Evolutionary conservation across 2,329 filamentous ascomycete genomes (phyloP).

Genomic region (Claviceps citrina): DNA sequence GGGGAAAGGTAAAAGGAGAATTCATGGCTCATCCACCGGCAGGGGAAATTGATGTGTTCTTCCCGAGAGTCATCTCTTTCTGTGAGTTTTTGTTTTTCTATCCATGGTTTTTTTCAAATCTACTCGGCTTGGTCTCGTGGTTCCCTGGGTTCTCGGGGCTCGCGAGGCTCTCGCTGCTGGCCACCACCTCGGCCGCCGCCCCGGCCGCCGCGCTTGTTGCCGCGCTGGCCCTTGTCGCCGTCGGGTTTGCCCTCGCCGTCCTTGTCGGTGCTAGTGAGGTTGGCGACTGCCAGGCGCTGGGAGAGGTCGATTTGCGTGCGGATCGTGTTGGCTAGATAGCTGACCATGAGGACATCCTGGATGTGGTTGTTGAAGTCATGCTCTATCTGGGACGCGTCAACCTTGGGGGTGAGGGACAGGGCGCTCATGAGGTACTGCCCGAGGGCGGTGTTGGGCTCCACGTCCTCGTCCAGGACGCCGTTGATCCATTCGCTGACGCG

Average conservation of each 20-base stretch:
- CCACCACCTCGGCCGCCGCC: conserved; percentile 36
- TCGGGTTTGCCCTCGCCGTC: conserved; percentile 33
- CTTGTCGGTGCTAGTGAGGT: conserved; percentile 37
- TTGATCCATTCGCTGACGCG: conserved; percentile 84
- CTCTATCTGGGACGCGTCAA: conserved; percentile 80
- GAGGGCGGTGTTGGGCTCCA: conserved; percentile 74
- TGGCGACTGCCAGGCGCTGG: conserved; percentile 77
- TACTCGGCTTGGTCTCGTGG: conserved; percentile 20
- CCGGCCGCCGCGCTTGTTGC: conserved; percentile 35
- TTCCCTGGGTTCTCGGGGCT: conserved; percentile 27
- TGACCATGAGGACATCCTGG: conserved; percentile 95
- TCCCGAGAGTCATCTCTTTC: too few species aligned
- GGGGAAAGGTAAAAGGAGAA: neutral
- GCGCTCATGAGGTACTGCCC: conserved; percentile 94
- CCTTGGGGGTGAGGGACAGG: conserved; percentile 85
- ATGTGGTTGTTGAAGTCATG: conserved; percentile 99
- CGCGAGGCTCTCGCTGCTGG: conserved; percentile 35
- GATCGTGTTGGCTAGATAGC: conserved; percentile 96
- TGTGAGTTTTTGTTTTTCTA: conserved; percentile 3
- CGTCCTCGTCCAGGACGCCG: conserved; percentile 85
- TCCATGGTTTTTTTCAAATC: neutral
- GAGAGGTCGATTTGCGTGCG: conserved; percentile 97
- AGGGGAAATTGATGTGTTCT: neutral
- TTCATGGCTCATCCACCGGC: neutral
- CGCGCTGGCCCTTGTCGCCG: conserved; percentile 30